Percentiles rank a stretch among this genome's conserved stretches.
Evolutionary conservation across 164 flowering plant genomes (phyloP).

Genomic region (Vitis labrusca): DNA sequence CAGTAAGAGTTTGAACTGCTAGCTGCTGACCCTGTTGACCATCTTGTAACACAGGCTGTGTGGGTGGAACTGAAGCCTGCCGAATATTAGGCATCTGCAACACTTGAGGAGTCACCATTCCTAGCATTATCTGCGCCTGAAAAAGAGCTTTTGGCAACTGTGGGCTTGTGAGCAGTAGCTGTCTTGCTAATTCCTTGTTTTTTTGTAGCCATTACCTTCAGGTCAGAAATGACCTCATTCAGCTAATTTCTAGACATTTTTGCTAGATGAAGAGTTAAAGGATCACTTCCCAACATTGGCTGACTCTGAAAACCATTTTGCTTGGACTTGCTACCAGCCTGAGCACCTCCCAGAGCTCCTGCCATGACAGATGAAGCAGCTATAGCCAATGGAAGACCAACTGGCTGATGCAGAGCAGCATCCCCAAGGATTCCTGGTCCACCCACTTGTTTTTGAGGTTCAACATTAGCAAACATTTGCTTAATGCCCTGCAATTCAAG

Average conservation of each 20-base stretch:
- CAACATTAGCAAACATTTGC: slow-evolving; percentile 2
- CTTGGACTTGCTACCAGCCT: slow-evolving; percentile 38
- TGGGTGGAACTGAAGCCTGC: slow-evolving; percentile 48
- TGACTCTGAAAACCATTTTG: slow-evolving; percentile 54
- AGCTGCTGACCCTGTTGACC: slow-evolving; percentile 32
- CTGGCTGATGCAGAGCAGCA: slow-evolving; percentile 59
- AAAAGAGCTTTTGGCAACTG: slow-evolving; percentile 80
- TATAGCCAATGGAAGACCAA: slow-evolving; percentile 76
- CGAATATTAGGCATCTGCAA: slow-evolving; percentile 71
- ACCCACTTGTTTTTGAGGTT: slow-evolving; percentile 55
- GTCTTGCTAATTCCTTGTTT: slow-evolving; percentile 70
- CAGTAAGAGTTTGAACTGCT: slow-evolving; percentile 39
- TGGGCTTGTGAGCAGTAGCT: slow-evolving; percentile 62
- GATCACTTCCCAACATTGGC: slow-evolving; percentile 59
- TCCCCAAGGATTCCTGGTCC: slow-evolving; percentile 52
- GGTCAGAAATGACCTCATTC: slow-evolving; percentile 57
- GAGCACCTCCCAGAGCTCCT: slow-evolving; percentile 81
- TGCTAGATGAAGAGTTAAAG: slow-evolving; percentile 80
- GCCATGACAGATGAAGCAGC: slow-evolving; percentile 85
- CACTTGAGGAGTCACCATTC: slow-evolving; percentile 81
- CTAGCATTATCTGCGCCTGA: slow-evolving; percentile 87
- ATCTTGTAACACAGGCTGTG: slow-evolving; percentile 39
- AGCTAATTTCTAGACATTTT: slow-evolving; percentile 82
- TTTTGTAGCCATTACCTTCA: slow-evolving; percentile 76
- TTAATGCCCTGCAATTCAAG: no score